These are phyloP conservation scores for Colletotrichum godetiae DNA, from an alignment of 2,329 filamentous ascomycete species.

Conservation along the genomic window DNA sequence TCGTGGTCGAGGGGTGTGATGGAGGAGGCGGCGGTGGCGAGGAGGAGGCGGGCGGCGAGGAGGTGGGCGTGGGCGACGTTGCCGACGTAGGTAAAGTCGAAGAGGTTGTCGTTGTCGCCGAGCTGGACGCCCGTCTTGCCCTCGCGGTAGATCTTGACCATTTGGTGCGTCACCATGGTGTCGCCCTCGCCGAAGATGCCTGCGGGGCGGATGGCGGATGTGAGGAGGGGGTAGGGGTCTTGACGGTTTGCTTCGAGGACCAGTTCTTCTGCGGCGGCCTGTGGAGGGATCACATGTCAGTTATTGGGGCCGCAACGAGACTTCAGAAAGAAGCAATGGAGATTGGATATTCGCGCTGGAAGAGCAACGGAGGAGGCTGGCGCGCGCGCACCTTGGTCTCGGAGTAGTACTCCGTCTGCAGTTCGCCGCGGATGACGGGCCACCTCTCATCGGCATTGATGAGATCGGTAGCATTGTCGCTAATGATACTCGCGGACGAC, in stretches of 20 bases:
- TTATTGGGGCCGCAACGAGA: not conserved
- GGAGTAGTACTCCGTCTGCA: conserved; percentile 86
- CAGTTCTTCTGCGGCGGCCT: conserved; percentile 83
- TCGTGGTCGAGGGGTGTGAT: conserved; percentile 77
- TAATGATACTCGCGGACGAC: conserved; percentile 86
- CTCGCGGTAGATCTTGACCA: conserved; percentile 77
- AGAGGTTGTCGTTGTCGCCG: conserved; percentile 74
- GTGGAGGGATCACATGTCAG: not conserved
- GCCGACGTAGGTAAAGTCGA: conserved; percentile 74
- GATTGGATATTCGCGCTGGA: not conserved
- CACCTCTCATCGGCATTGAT: conserved; percentile 87
- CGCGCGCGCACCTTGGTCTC: conserved; percentile 80
- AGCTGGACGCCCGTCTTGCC: conserved; percentile 82
- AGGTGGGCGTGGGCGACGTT: conserved; percentile 82
- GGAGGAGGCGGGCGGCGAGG: conserved; percentile 79
- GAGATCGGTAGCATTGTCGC: conserved; percentile 83
- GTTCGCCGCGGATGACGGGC: conserved; percentile 77
- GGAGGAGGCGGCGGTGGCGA: conserved; percentile 62
- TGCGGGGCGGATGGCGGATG: conserved; percentile 84
- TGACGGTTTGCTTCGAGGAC: conserved; percentile 81
- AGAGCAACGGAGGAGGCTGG: not conserved
- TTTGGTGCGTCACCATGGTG: conserved; percentile 77
- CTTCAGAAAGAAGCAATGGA: not conserved
- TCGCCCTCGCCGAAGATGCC: conserved; percentile 95
- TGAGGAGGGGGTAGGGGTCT: conserved; percentile 69